Conservation (phyloP, 2,329 filamentous ascomycete species). For the Cladosporium phlei region DNA sequence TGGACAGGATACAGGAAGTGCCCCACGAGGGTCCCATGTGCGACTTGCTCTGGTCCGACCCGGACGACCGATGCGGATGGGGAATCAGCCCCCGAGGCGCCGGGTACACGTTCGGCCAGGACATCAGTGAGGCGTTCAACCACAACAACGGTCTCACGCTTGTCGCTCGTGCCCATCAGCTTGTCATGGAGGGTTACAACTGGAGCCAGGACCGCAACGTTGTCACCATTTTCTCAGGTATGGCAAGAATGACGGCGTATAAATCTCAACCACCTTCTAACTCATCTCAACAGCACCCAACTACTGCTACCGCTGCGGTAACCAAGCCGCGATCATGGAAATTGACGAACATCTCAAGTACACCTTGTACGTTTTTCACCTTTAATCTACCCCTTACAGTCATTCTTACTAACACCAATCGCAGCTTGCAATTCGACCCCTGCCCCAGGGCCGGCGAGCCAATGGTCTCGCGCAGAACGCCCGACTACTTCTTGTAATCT, state of each 20-base stretch:
- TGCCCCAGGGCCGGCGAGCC: slow-evolving; percentile 96
- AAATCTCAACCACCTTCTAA: slow-evolving; percentile 29
- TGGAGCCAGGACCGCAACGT: slow-evolving; percentile 99
- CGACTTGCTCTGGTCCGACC: slow-evolving; percentile 95
- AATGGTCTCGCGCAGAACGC: slow-evolving; percentile 92
- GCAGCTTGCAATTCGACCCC: slow-evolving; percentile 96
- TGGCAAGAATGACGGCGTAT: too few species aligned
- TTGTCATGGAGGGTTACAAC: slow-evolving; percentile 99
- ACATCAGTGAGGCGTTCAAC: slow-evolving; percentile 98
- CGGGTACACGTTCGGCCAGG: slow-evolving; percentile 70
- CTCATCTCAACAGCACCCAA: slow-evolving; percentile 44
- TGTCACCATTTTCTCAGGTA: slow-evolving; percentile 96
- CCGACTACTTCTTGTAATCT: slow-evolving; percentile 92
- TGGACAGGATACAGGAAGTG: slow-evolving; percentile 97
- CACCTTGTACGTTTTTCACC: slow-evolving; percentile 86
- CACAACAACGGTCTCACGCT: slow-evolving; percentile 97
- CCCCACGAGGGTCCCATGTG: slow-evolving; percentile 98
- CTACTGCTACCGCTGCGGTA: slow-evolving; percentile 98
- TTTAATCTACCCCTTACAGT: neutral
- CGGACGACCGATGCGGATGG: slow-evolving; percentile 80
- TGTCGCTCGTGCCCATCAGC: slow-evolving; percentile 91
- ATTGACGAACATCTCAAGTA: slow-evolving; percentile 99
- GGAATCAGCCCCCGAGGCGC: slow-evolving; percentile 62
- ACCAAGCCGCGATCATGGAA: slow-evolving; percentile 99
- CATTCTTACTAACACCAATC: slow-evolving; percentile 22